Conservation (phyloP, 768 basidiomycete species). For the Kwoniella europaea region DNA sequence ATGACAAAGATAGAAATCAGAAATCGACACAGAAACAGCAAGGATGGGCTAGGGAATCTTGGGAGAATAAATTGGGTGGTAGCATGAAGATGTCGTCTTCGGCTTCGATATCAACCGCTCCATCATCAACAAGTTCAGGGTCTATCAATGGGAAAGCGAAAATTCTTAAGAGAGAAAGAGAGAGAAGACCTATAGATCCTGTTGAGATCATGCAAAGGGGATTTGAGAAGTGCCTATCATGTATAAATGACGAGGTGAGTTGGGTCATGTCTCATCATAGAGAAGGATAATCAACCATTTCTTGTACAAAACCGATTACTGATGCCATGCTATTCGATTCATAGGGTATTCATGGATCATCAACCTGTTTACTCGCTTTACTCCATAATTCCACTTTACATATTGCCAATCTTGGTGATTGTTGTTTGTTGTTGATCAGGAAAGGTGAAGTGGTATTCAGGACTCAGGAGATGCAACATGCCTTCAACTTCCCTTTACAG, state of each 20-base stretch:
- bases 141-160: background rate
- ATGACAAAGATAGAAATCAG: background rate
- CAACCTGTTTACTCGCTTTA: constrained; percentile 61
- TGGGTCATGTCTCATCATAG: background rate
- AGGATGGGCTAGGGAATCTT: constrained; percentile 57
- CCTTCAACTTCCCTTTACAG: constrained; percentile 60
- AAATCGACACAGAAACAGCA: background rate
- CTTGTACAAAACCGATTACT: no score
- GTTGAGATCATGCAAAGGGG: constrained; percentile 62
- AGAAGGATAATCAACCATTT: no score
- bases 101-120: background rate
- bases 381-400: constrained; percentile 53
- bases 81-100: background rate
- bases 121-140: background rate
- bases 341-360: constrained; percentile 62
- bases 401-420: constrained; percentile 57
- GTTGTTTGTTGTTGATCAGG: constrained; percentile 83
- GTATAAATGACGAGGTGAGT: constrained; percentile 57
- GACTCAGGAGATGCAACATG: constrained; percentile 92
- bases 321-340: background rate
- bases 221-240: constrained; percentile 61
- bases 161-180: constrained; percentile 16
- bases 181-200: constrained; percentile 56
- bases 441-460: constrained; percentile 76
- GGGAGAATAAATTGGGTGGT: constrained; percentile 12